Conservation (phyloP, 2,329 filamentous ascomycete genomes). For the Fusarium algeriense region DNA sequence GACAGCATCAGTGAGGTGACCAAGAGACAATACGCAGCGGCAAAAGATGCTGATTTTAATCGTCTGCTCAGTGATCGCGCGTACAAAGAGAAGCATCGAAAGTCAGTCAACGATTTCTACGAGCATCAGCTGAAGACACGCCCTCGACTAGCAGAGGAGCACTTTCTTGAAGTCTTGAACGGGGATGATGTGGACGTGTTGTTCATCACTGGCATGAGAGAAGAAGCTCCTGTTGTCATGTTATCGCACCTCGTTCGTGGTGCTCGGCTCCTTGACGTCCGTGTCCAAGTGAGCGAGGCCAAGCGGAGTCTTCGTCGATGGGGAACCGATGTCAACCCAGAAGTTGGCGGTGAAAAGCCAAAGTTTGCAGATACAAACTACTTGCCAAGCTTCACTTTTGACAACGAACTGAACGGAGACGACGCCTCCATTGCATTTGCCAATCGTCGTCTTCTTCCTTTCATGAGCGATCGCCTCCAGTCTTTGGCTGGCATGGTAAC, state of each 20-base stretch:
- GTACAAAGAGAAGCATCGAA: slow-evolving; percentile 73
- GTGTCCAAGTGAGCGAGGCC: slow-evolving; percentile 56
- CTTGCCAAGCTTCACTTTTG: slow-evolving; percentile 61
- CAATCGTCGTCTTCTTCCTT: slow-evolving; percentile 56
- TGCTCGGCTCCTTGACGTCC: slow-evolving; percentile 66
- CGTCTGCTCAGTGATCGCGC: slow-evolving; percentile 64
- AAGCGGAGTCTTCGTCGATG: slow-evolving; percentile 55
- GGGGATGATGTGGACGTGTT: slow-evolving; percentile 64
- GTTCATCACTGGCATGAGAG: slow-evolving; percentile 73
- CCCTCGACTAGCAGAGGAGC: slow-evolving; percentile 62
- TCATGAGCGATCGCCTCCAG: slow-evolving; percentile 60
- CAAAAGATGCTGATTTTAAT: slow-evolving; percentile 60
- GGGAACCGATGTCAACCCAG: background rate
- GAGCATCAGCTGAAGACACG: slow-evolving; percentile 56
- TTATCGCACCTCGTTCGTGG: slow-evolving; percentile 67
- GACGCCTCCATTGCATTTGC: slow-evolving; percentile 58
- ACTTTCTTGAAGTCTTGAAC: slow-evolving; percentile 63
- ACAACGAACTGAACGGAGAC: slow-evolving; percentile 61
- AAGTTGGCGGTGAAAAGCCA: background rate
- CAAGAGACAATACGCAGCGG: slow-evolving; percentile 68
- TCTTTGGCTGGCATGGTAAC: slow-evolving; percentile 64
- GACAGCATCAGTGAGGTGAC: slow-evolving; percentile 54
- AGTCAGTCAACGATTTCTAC: slow-evolving; percentile 65
- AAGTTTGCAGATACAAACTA: slow-evolving; percentile 42
- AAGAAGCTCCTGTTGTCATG: slow-evolving; percentile 66